Conservation (phyloP, 495 filamentous ascomycete species). For the Pseudotulostoma volvatum region DNA sequence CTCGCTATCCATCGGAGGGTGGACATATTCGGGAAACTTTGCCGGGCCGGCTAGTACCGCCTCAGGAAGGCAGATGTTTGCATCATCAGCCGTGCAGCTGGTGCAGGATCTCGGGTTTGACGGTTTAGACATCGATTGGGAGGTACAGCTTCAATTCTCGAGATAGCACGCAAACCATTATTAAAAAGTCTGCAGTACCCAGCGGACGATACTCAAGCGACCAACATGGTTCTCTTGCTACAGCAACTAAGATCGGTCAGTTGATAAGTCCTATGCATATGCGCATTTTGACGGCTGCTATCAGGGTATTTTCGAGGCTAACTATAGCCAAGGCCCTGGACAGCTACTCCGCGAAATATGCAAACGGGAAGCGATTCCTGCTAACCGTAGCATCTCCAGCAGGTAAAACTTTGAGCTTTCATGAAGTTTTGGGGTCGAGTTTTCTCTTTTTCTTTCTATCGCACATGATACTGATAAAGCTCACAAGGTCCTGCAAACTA, state of each 20-base stretch:
- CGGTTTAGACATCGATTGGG: slow-evolving; percentile 22
- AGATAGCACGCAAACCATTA: no score
- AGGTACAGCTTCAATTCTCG: slow-evolving; percentile 1
- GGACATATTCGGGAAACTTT: slow-evolving; percentile 90
- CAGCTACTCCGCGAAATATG: slow-evolving; percentile 45
- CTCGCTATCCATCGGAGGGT: slow-evolving; percentile 85
- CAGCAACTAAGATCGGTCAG: slow-evolving; percentile 40
- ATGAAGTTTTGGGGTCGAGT: no score
- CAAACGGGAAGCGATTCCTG: slow-evolving; percentile 39
- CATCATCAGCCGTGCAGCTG: slow-evolving; percentile 47
- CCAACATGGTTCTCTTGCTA: slow-evolving; percentile 55
- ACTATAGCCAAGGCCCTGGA: slow-evolving; percentile 3
- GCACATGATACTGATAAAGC: no score
- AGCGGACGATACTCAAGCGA: slow-evolving; percentile 39
- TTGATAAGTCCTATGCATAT: background rate
- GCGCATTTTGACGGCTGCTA: no score
- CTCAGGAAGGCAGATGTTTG: slow-evolving; percentile 57
- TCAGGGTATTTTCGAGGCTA: no score
- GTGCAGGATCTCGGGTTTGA: slow-evolving; percentile 53
- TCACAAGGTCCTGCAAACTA: slow-evolving; percentile 50
- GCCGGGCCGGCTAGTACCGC: slow-evolving; percentile 43
- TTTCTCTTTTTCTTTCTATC: no score
- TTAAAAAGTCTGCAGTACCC: no score
- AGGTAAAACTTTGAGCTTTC: no score
- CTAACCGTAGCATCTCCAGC: slow-evolving; percentile 60